Base-by-base conservation (phyloP, 192 early-diverging fungal species). In the Linderina pennispora region DNA sequence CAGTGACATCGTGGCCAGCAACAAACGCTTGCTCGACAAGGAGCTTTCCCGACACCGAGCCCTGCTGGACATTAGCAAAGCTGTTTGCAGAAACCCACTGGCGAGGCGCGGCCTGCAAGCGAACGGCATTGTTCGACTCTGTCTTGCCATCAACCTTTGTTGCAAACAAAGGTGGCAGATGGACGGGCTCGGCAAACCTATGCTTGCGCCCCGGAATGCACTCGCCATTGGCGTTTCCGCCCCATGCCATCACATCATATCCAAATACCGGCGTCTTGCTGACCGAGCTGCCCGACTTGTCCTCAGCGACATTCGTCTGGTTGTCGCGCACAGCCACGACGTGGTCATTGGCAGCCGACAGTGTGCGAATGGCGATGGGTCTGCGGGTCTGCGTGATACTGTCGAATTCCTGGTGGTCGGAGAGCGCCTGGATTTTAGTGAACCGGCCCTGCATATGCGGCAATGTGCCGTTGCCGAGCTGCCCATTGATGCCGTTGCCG, bases 221-320 rank as follows among this genome's bases (percentile, higher is more conserved):
- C 42, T 68, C 58, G 16, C 65, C 65, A 3, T 23, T 23, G 8
- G 43, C 17, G 36, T 68, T 68, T 45, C 45, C 48, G 35, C 65
- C 65, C 65, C 65, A 68, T 18, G 61, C 58, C 19, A 68, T 4
- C 2, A 68, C 65, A 5, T 68, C 65, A 25, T 68, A 48, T 11
- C 65, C 65, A 45, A 46, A 68, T 20, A 61, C 40, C 8, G 58
- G 58, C 5, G 10, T 5, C 15, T 51, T 45, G 15, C 24, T n/a
- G 2, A 45, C 49, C 1, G 53, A 40, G 18, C 11, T 23, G 15
- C 58, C 65, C 0, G 65, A 61, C 20, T 24, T 43, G 41, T 68
- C 58, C 19, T 57, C n/a, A 16, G 38, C 40, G 10, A 61, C 65
- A 22, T 68, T 68, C 11, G 65, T 52, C 32, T 40, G 35, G 49